Conservation (phyloP, 257 asterid species). For the Salvia splendens region DNA sequence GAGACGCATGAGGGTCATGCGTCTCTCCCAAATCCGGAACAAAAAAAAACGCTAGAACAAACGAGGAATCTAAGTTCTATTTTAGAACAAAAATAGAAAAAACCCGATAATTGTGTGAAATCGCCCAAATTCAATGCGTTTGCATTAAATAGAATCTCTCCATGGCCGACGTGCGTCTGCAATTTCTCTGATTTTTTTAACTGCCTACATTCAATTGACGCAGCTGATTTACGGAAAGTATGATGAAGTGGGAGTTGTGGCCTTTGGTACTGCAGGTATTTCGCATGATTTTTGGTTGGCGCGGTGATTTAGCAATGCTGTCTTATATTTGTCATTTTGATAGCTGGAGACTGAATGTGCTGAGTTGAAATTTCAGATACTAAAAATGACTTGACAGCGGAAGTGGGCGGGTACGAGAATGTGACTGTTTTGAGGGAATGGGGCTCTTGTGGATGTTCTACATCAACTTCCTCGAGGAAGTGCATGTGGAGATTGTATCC, state of each 20-base stretch:
- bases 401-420: conserved; percentile 93
- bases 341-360: conserved; percentile 9
- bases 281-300: conserved; percentile 7
- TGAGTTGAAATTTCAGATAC: conserved; percentile 60
- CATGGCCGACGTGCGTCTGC: neutral
- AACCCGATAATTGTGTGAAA: neutral
- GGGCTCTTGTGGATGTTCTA: conserved; percentile 68
- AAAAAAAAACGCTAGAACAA: too few relatives aligned
- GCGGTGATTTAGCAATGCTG: neutral
- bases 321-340: conserved; percentile 6
- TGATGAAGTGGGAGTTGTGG: conserved; percentile 84
- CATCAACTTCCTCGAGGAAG: conserved; percentile 81
- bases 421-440: conserved; percentile 74
- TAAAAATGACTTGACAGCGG: conserved; percentile 73
- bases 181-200: conserved; percentile 9
- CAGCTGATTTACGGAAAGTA: conserved; percentile 72
- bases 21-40: too few relatives aligned
- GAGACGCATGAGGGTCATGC: too few relatives aligned
- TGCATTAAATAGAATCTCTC: neutral
- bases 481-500: conserved; percentile 93
- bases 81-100: too few relatives aligned
- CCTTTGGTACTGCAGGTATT: conserved; percentile 87
- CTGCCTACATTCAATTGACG: conserved; percentile 31
- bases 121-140: neutral
- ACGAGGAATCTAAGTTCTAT: too few relatives aligned